Percentiles rank a stretch among this genome's conserved stretches.
Conservation (phyloP, 2,329 filamentous ascomycete genomes). For the Epichloe brachyelytri region DNA sequence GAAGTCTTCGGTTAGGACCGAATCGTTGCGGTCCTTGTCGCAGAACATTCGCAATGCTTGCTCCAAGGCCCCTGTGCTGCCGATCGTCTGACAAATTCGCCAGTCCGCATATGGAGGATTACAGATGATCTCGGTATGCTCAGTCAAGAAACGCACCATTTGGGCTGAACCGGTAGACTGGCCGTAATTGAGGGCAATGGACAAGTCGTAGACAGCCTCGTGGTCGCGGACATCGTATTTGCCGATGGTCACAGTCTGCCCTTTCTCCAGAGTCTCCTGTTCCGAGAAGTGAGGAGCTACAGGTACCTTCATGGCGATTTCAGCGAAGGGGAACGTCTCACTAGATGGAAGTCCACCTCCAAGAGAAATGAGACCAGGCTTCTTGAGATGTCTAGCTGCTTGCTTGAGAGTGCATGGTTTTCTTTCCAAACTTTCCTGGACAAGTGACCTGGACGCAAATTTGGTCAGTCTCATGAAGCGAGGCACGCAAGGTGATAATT, state of each 20-base stretch:
- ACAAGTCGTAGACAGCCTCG: slow-evolving; percentile 51
- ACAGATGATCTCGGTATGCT: slow-evolving; percentile 88
- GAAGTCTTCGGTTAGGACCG: slow-evolving; percentile 78
- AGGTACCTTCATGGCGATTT: slow-evolving; percentile 63
- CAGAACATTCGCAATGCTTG: slow-evolving; percentile 74
- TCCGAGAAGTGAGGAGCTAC: slow-evolving; percentile 57
- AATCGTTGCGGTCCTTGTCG: slow-evolving; percentile 54
- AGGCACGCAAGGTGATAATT: background rate
- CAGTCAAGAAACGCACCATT: slow-evolving; percentile 78
- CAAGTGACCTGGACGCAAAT: slow-evolving; percentile 35
- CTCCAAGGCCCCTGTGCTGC: slow-evolving; percentile 77
- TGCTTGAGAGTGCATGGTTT: slow-evolving; percentile 65
- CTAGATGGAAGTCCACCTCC: slow-evolving; percentile 82
- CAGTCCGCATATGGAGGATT: slow-evolving; percentile 83
- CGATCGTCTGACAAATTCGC: slow-evolving; percentile 70
- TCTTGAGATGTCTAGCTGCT: slow-evolving; percentile 67
- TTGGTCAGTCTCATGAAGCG: background rate
- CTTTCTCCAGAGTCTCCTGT: slow-evolving; percentile 46
- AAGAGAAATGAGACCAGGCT: slow-evolving; percentile 76
- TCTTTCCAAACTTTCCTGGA: slow-evolving; percentile 48
- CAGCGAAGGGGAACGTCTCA: slow-evolving; percentile 85
- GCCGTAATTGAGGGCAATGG: slow-evolving; percentile 85
- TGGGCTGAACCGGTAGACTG: slow-evolving; percentile 78
- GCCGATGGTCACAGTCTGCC: slow-evolving; percentile 51
- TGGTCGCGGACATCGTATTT: slow-evolving; percentile 71